phyloP scores from a whole-genome alignment of 179 eudicot species.

The Sideroxylon spinosum region DNA sequence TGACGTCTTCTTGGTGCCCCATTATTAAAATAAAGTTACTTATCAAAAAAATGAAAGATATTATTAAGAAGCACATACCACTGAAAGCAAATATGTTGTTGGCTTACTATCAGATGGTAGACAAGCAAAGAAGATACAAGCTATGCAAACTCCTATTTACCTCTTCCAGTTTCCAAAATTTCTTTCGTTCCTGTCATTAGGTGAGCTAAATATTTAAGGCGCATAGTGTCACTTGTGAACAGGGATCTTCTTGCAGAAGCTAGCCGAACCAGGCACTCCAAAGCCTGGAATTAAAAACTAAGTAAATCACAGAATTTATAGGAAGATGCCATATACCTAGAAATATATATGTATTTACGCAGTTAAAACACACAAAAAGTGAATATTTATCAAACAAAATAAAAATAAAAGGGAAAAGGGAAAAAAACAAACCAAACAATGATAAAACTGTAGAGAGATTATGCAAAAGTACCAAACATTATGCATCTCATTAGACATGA shows the following conservation, averaged over 20 bases:
- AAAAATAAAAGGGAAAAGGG: neutral
- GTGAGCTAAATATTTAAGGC: constrained; percentile 85
- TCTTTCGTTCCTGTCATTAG: constrained; percentile 92
- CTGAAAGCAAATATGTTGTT: neutral
- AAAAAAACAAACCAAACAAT: neutral
- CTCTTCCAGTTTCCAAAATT: constrained; percentile 82
- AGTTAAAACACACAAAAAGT: neutral
- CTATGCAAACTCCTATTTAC: constrained; percentile 25
- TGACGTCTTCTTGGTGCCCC: too few species aligned
- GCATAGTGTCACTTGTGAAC: constrained; percentile 63
- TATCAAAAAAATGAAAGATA: neutral
- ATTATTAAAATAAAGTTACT: too few species aligned
- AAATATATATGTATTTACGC: neutral
- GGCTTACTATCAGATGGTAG: neutral
- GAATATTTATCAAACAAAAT: too few species aligned
- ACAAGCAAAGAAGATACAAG: neutral
- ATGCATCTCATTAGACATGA: too few species aligned
- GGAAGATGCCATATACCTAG: neutral
- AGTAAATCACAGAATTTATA: neutral
- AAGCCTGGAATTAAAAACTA: constrained; percentile 44
- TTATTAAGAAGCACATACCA: neutral
- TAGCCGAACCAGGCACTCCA: constrained; percentile 92
- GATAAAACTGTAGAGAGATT: neutral
- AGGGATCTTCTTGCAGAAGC: constrained; percentile 94
- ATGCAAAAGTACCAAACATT: too few species aligned